Evolutionary conservation across 805 yeast genomes (phyloP), one percentile per base, ranked within the genome.

Genomic region (Candida germanica): DNA sequence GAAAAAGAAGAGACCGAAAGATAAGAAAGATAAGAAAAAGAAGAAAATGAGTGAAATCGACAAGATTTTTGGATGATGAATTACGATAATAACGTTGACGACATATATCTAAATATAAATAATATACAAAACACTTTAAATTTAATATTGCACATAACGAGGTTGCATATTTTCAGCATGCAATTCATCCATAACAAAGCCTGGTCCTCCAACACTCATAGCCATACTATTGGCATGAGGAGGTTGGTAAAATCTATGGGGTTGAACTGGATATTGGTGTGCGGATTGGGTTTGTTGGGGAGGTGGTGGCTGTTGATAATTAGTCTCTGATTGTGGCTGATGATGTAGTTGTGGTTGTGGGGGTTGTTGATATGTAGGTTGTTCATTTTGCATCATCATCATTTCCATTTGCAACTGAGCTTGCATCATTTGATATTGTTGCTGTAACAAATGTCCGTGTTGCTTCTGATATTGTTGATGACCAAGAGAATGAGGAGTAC

Each of bases 11-110:
- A 43, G 32, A 29, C 10, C 23, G 9, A 10, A 20, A 20, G 23
- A 20, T 20, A 20, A 20, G 23, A 6, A 6, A 6, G 45, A 59
- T 49, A 69, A 68, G 52, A 70, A 70, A 40, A 71, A 68, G 53
- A 76, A 69, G 52, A 56, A 59, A 35, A 73, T 62, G 42, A 70
- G 71, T 30, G 81, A 79, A 8, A 86, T 86, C 37, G 93, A 84
- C 56, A 85, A 78, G 48, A 85, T 86, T 11, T 85, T 85, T 59
- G 87, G 87, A 1, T 77, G 22, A 24, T 4, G 18, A 5, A 32
- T 8, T 16, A 19, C 13, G 12, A 29, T 5, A 6, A 24, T 24
- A 24, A 24, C n/a, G 23, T 10, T 20, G 10, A 24, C 27, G 13
- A 24, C n/a, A 12, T 27, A 7, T 27, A 8, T 27, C 7, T 23